Evolutionary conservation across 441 rosid genomes (phyloP).

Genomic region (Populus tomentosa): DNA sequence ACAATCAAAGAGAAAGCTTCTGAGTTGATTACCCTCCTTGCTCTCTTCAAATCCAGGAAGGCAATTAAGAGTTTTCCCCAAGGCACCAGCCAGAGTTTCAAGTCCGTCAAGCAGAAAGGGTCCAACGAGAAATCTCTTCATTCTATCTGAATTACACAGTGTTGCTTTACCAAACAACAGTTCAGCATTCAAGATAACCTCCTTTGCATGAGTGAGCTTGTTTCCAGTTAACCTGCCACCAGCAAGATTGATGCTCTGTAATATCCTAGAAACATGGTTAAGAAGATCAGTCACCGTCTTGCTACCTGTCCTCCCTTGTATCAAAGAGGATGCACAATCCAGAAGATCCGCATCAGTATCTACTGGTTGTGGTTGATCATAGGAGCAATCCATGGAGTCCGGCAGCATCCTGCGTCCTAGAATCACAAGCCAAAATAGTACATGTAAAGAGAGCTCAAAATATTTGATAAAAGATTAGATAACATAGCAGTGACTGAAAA

Average conservation of each 20-base stretch:
- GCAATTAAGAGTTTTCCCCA: constrained; percentile 26
- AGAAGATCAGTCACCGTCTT: constrained; percentile 36
- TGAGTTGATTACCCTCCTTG: constrained; percentile 35
- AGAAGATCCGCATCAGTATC: constrained; percentile 42
- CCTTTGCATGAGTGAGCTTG: constrained; percentile 47
- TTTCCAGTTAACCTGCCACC: constrained; percentile 46
- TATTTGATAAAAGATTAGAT: neutral
- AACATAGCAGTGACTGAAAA: neutral
- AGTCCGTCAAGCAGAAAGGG: constrained; percentile 51
- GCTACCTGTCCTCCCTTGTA: constrained; percentile 23
- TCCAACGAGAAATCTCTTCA: constrained; percentile 32
- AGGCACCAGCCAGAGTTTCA: constrained; percentile 37
- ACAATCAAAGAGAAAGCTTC: constrained; percentile 57
- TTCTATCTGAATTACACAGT: constrained; percentile 18
- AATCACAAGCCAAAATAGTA: constrained; percentile 16
- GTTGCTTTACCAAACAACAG: constrained; percentile 39
- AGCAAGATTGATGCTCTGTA: constrained; percentile 41
- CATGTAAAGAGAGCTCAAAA: neutral
- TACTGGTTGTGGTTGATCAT: constrained; percentile 22
- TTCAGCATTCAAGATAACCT: constrained; percentile 60
- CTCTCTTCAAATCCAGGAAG: constrained; percentile 34
- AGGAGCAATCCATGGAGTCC: constrained; percentile 35
- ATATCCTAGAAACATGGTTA: constrained; percentile 39
- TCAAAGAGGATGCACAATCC: constrained; percentile 46
- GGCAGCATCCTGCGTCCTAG: constrained; percentile 45